Evolutionary conservation across 192 early-diverging fungal genomes (phyloP), one percentile per base, ranked within the genome.

Genomic region (Dimargaris cristalligena): DNA sequence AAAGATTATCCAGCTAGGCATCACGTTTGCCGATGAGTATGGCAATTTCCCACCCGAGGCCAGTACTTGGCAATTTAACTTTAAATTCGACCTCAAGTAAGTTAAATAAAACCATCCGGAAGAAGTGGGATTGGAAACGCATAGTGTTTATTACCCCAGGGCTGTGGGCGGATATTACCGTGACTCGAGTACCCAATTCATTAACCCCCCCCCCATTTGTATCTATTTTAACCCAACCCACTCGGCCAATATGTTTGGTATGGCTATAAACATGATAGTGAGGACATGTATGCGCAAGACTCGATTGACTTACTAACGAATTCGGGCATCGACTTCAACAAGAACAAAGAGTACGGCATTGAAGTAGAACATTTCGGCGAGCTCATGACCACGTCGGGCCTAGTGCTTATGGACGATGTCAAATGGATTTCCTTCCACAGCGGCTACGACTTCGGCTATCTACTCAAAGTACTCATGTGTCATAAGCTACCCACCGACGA

Each of bases 41-140:
- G 96, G 96, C 54, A 84, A 89, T 38, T 65, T 82, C 26, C 90
- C 96, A 45, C 79, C 80, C 45, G 88, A 86, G 59, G 83, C 80
- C 16, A 88, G 86, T 67, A 92, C 91, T 30, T 99, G 94, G 92
- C 96, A 99, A 74, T 99, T 99, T 73, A 97, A 99, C 79, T 99
- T 99, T 77, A 91, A 87, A 66, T 99, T 99, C 66, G 90, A 82
- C 65, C 66, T 99, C 49, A 74, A 70, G 87, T 90, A 68, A 66
- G 75, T 64, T n/a, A n/a, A n/a, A n/a, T n/a, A n/a, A n/a, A n/a
- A n/a, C n/a, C n/a, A n/a, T n/a, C n/a, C n/a, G n/a, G n/a, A n/a
- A n/a, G n/a, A n/a, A n/a, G n/a, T n/a, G n/a, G n/a, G n/a, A n/a
- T n/a, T n/a, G n/a, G n/a, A n/a, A n/a, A n/a, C n/a, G n/a, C n/a